phyloP scores from a whole-genome alignment of 192 early-diverging fungal species.

The Dissophora ornata region DNA sequence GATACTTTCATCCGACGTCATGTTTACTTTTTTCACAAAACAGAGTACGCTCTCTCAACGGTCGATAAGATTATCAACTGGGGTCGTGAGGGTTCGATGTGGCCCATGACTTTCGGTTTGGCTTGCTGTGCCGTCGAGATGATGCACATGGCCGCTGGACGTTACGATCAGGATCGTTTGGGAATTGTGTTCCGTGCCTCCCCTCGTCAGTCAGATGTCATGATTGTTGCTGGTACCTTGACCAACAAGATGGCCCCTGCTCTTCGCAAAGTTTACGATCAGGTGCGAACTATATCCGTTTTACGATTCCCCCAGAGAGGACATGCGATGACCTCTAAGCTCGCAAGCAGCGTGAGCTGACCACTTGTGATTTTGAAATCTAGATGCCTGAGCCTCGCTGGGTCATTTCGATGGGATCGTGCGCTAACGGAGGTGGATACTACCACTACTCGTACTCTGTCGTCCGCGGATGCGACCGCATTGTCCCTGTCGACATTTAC shows the following conservation, averaged over 20 bases:
- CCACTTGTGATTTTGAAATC: background rate
- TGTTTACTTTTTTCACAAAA: conserved; percentile 2
- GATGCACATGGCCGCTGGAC: conserved; percentile 97
- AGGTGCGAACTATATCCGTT: too few relatives aligned
- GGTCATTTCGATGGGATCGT: conserved; percentile 99
- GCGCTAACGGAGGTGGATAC: conserved; percentile 97
- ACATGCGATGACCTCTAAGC: too few relatives aligned
- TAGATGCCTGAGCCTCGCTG: conserved; percentile 98
- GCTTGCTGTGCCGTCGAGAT: conserved; percentile 98
- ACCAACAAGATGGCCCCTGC: conserved; percentile 99
- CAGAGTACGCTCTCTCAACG: conserved; percentile 88
- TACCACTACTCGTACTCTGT: conserved; percentile 98
- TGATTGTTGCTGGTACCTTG: conserved; percentile 99
- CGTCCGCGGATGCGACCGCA: conserved; percentile 93
- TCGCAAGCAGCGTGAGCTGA: too few relatives aligned
- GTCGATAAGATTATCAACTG: conserved; percentile 94
- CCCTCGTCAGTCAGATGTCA: conserved; percentile 98
- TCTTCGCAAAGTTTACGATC: conserved; percentile 72
- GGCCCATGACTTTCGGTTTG: conserved; percentile 80
- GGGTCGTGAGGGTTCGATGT: conserved; percentile 91
- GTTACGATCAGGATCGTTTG: conserved; percentile 77
- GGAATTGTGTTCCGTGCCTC: conserved; percentile 93
- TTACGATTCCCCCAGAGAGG: too few relatives aligned
- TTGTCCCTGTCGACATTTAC: conserved; percentile 96
- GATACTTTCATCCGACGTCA: too few relatives aligned